phyloP scores from a whole-genome alignment of 495 filamentous ascomycete species.

The Oidiodendron maius region DNA sequence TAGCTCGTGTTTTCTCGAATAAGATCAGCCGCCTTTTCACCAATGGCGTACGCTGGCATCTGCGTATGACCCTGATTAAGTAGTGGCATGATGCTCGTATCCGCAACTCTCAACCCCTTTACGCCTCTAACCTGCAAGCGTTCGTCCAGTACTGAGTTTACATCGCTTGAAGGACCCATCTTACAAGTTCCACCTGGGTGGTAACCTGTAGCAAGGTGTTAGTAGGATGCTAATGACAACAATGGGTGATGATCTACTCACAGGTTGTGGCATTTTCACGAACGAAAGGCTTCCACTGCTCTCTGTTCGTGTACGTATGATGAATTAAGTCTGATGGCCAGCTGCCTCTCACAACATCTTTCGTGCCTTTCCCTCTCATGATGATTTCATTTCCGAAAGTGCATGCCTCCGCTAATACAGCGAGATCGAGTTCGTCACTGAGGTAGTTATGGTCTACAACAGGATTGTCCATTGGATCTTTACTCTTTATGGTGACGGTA shows the following conservation, averaged over 20 bases:
- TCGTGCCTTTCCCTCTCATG: constrained; percentile 44
- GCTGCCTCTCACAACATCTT: constrained; percentile 49
- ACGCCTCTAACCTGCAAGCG: constrained; percentile 50
- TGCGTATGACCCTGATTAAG: constrained; percentile 23
- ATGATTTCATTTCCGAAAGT: constrained; percentile 49
- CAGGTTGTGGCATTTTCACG: constrained; percentile 48
- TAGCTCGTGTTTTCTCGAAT: too few species aligned
- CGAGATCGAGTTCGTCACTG: constrained; percentile 38
- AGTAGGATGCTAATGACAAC: neutral
- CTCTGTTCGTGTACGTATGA: constrained; percentile 38
- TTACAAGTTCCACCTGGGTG: constrained; percentile 23
- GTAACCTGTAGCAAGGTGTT: constrained; percentile 11
- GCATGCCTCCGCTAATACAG: constrained; percentile 43
- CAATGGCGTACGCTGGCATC: constrained; percentile 55
- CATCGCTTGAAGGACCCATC: constrained; percentile 50
- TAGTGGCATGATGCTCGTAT: constrained; percentile 33
- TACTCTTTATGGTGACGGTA: constrained; percentile 39
- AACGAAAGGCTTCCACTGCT: constrained; percentile 42
- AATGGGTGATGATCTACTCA: constrained; percentile 24
- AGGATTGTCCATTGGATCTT: constrained; percentile 49
- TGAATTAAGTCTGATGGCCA: constrained; percentile 42
- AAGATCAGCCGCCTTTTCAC: constrained; percentile 56
- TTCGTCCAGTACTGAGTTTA: constrained; percentile 51
- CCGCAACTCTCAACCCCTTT: constrained; percentile 32
- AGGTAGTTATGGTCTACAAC: constrained; percentile 47